Evolutionary conservation across 1,284 basidiomycete genomes (phyloP).

Genomic region (Uromyces viciae-fabae): DNA sequence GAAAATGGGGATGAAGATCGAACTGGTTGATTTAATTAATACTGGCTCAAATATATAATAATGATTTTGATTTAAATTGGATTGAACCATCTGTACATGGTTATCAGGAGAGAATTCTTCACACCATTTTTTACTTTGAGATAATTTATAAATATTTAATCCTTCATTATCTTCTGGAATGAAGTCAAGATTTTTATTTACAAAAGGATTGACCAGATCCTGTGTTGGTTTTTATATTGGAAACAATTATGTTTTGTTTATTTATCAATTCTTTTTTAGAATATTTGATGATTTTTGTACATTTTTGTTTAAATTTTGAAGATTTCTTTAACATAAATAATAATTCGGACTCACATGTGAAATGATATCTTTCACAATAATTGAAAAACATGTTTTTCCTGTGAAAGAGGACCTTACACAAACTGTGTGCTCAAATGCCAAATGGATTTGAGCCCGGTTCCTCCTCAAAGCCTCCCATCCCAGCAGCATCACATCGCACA

Average conservation of each 20-base stretch:
- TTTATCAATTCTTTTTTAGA: no score
- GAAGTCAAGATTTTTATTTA: not conserved
- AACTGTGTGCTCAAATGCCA: not conserved
- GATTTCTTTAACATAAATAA: no score
- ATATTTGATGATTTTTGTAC: not conserved
- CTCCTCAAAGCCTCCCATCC: not conserved
- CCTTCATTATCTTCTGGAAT: not conserved
- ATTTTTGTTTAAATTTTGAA: not conserved
- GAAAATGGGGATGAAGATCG: not conserved
- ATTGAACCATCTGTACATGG: not conserved
- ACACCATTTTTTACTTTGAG: not conserved
- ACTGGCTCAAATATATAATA: slow-evolving; percentile 19
- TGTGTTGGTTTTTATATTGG: no score
- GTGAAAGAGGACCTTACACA: not conserved
- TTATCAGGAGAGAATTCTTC: not conserved
- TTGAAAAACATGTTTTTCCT: not conserved
- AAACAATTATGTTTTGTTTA: no score
- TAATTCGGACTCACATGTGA: not conserved
- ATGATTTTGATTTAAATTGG: not conserved
- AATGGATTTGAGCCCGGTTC: not conserved
- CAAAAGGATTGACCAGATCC: not conserved
- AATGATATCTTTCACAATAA: not conserved
- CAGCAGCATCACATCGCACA: not conserved
- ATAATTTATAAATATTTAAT: not conserved
- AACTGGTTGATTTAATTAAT: not conserved